Evolutionary conservation across 345 rosid genomes (phyloP), one percentile per base, ranked within the genome.

Genomic region (Salix brachista): DNA sequence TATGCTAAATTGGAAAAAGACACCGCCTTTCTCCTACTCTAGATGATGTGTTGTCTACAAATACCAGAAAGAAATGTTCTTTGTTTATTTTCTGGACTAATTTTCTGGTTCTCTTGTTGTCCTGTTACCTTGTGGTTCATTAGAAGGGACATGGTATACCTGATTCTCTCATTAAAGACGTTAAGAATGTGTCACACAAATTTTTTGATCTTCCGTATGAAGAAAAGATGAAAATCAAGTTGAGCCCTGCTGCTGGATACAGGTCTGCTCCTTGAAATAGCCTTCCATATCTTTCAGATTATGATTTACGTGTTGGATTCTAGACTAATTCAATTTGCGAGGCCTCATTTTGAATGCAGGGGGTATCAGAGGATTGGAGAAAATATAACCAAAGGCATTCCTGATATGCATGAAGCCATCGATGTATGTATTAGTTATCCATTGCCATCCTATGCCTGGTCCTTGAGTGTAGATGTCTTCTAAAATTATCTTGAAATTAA

Each of bases 91-190:
- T 32, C 61, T 18, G 46, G 14, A 1, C 75, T 37, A 76, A 66
- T 19, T 44, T 48, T 37, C 61, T 1, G 28, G 13, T 75, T 30
- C 28, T 68, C 37, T 30, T 23, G 41, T 10, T 54, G 18, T 26
- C 25, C 3, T 52, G 11, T 50, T 25, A 74, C 37, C 81, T 36
- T 77, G 62, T 77, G 69, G 75, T 82, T 81, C 79, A 88, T 65
- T 74, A 93, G 96, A 90, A 79, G 70, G 93, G 94, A 7, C 97
- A 91, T 86, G 96, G 96, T 73, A 78, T 93, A n/a, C 89, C 93
- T 1, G 90, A 89, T 70, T 70, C 82, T 50, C 86, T 93, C 23
- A 78, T 89, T 61, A 84, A 83, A 48, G 88, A 88, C 50, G 93
- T 90, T 8, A 89, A 80, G 82, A 61, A 78, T 48, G 71, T 80